Base-by-base conservation (phyloP, 352 stramenopile genomes). In the Phytophthora multivora region DNA sequence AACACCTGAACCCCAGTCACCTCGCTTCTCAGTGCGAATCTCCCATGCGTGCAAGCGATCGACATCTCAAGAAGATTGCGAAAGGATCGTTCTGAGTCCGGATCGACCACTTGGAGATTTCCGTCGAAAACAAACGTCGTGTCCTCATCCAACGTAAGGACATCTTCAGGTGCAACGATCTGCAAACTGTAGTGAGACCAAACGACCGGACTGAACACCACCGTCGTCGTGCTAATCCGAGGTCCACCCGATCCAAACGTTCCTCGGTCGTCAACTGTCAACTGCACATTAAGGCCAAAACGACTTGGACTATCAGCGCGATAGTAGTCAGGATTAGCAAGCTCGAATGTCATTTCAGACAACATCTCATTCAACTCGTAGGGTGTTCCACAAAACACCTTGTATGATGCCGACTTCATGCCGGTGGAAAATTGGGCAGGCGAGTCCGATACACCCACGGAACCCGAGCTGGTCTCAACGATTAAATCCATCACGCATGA, bases 191-290 rank as follows among this genome's bases (percentile, higher is more conserved):
- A 68, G 13, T 16, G 38, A 33, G 63, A 63, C 64, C 71, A 80
- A 26, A 33, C 40, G 28, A 86, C 50, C 11, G 73, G 75, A 11
- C 31, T 58, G 36, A 82, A 58, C 3, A 68, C 18, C 5, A 89
- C 23, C 1, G 52, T 75, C 0, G 65, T 65, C 0, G 70, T 62
- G 33, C 72, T 72, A 16, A 84, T 66, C 25, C 73, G 74, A n/a
- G 81, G 70, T 0, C 80, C 81, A 45, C 83, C 83, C 10, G 46
- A 66, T 23, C 81, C 83, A 38, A 71, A 73, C 3, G 68, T 78
- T 11, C 79, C 81, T 40, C 70, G 61, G 43, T 92, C 83, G 39
- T 92, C 83, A 26, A 81, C 65, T 21, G 69, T 84, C 12, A 90
- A 63, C n/a, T 72, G 65, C 8, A 92, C 38, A 1, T 73, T 71